Evolutionary conservation across 495 filamentous ascomycete genomes (phyloP).

Genomic region (Podospora australis): DNA sequence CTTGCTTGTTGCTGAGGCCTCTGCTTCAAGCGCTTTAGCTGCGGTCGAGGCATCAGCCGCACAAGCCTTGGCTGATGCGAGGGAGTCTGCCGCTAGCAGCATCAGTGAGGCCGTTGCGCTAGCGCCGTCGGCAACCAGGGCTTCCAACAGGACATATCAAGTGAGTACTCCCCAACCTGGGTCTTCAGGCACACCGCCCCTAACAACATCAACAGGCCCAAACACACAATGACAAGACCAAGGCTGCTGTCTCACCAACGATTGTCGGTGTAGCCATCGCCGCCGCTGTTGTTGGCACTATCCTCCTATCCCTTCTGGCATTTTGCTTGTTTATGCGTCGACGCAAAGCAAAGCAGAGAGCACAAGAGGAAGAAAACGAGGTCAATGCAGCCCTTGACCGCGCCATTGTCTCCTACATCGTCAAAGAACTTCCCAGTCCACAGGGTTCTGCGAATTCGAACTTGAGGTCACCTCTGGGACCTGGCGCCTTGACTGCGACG

Average conservation of each 20-base stretch:
- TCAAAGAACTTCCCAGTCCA: conserved; percentile 18
- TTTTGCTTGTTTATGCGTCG: conserved; percentile 16
- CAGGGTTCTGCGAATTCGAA: not conserved
- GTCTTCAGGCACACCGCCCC: too few relatives aligned
- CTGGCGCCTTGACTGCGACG: not conserved
- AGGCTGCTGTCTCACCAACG: conserved; percentile 4
- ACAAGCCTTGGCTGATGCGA: conserved; percentile 5
- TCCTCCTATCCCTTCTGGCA: conserved; percentile 17
- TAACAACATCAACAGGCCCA: conserved; percentile 1
- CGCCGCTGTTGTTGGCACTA: conserved; percentile 16
- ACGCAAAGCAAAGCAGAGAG: conserved; percentile 12
- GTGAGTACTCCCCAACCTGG: not conserved
- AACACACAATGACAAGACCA: not conserved
- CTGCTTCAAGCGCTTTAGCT: conserved; percentile 12
- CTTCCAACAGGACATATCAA: not conserved
- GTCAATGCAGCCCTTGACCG: conserved; percentile 23
- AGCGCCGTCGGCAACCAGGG: not conserved
- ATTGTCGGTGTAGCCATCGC: conserved; percentile 14
- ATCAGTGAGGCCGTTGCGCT: conserved; percentile 3
- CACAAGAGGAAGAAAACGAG: conserved; percentile 15
- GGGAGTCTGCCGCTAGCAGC: conserved; percentile 12
- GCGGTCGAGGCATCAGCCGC: conserved; percentile 12
- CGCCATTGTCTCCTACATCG: conserved; percentile 26
- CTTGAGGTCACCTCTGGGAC: too few relatives aligned
- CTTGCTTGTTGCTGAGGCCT: conserved; percentile 9